Base-by-base conservation (phyloP, 352 stramenopile genomes). In the Blastocystis sp. region DNA sequence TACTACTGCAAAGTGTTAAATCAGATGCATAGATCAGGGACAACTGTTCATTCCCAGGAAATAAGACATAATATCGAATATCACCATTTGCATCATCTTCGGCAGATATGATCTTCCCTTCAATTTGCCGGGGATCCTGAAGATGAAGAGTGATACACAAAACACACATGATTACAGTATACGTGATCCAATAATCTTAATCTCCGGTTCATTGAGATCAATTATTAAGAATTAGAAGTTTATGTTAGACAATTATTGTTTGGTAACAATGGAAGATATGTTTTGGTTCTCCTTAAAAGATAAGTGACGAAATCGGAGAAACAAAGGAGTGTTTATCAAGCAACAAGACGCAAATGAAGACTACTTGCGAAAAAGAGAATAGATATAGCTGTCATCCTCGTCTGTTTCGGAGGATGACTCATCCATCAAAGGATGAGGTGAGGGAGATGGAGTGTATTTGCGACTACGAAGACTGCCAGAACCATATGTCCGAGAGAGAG, bases 61-160 rank as follows among this genome's bases (percentile, higher is more conserved):
- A 78, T 3, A 78, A n/a, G 57, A 78, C 66, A 46, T 61, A 29
- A 58, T 78, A 78, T 1, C 27, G 14, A 12, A 78, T 78, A 21
- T 78, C 39, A 58, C 35, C n/a, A 51, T 59, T 32, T 27, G 35
- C 37, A 46, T 78, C 66, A 42, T 78, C 66, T 27, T 78, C 66
- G 21, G 66, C 66, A 12, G 37, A 78, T 58, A 78, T 58, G 39
- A 78, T 78, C 39, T 59, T 78, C 19, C 66, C 66, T 46, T 78
- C 66, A 37, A 54, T 56, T 29, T 37, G 37, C 27, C 43, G 37
- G 11, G 66, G 66, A 56, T 78, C 66, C 66, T 78, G 37, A 19
- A 7, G 37, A 39, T 21, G n/a, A 78, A 1, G 1, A 78, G 39
- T 32, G 1, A 39, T 12, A 12, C 35, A 35, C 29, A n/a, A 24